Conservation (phyloP, 805 yeast genomes). For the Pichia gijzeniarum region DNA sequence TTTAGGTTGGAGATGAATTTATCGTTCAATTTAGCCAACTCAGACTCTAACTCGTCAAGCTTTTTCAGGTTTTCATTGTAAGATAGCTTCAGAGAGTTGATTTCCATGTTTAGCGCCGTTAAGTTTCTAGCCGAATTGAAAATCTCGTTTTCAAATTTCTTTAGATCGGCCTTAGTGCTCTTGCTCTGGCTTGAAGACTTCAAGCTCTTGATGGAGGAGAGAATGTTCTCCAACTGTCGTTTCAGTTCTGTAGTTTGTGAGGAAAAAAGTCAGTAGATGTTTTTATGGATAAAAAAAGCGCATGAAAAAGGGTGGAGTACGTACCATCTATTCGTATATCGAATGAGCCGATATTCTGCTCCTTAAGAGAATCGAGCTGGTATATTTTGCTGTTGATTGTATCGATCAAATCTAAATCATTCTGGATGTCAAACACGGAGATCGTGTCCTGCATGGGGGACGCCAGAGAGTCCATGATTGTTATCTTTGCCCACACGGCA, state of each 20-base stretch:
- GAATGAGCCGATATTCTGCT: neutral
- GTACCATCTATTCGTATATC: neutral
- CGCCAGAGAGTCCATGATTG: constrained; percentile 2
- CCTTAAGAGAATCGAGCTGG: neutral
- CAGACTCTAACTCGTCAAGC: constrained; percentile 28
- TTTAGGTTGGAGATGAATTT: neutral
- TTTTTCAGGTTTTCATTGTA: constrained; percentile 34
- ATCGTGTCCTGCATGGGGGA: constrained; percentile 2
- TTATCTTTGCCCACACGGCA: no score
- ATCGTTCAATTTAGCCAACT: constrained; percentile 19
- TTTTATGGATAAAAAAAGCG: neutral
- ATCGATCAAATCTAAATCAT: constrained; percentile 1
- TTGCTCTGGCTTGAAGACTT: constrained; percentile 5
- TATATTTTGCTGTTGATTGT: constrained; percentile 2
- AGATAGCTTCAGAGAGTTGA: constrained; percentile 34
- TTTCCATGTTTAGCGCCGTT: constrained; percentile 42
- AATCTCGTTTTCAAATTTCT: constrained; percentile 38
- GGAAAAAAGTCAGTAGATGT: neutral
- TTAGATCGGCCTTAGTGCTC: constrained; percentile 27
- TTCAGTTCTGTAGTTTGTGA: constrained; percentile 1
- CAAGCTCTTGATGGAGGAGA: constrained; percentile 3
- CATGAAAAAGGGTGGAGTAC: no score
- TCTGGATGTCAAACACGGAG: constrained; percentile 3
- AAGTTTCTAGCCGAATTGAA: constrained; percentile 47
- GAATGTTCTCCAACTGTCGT: constrained; percentile 9